Evolutionary conservation across 257 asterid species (phyloP).

Genomic region (Datura wrightii): DNA sequence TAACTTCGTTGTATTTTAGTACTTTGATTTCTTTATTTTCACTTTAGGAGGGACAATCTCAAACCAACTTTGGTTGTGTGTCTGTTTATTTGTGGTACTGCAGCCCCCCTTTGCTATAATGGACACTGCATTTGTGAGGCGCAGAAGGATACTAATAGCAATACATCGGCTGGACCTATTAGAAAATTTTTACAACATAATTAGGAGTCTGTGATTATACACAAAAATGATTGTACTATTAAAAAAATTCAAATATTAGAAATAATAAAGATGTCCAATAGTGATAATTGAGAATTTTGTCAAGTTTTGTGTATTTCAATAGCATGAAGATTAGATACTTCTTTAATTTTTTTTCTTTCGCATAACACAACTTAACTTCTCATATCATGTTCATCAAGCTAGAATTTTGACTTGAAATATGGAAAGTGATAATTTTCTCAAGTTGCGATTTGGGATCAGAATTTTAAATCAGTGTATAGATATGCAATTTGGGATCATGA

Average conservation of each 20-base stretch:
- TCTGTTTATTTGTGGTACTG: background rate
- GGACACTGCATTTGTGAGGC: background rate
- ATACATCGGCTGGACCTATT: background rate
- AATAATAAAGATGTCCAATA: background rate
- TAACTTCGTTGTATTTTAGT: too few relatives aligned
- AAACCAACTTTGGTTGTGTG: too few relatives aligned
- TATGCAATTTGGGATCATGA: too few relatives aligned
- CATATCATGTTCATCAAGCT: background rate
- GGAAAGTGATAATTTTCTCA: background rate
- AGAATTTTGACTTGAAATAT: background rate
- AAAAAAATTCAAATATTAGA: background rate
- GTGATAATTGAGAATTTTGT: background rate
- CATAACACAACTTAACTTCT: background rate
- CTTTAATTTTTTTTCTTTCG: background rate
- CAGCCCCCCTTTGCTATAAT: background rate
- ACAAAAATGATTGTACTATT: background rate
- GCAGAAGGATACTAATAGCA: background rate
- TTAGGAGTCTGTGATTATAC: background rate
- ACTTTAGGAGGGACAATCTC: too few relatives aligned
- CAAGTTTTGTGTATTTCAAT: too few relatives aligned
- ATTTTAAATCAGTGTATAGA: too few relatives aligned
- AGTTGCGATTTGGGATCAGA: too few relatives aligned
- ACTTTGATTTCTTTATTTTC: too few relatives aligned
- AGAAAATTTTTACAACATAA: background rate
- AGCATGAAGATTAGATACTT: background rate